These are phyloP conservation scores for Flaveria linearis DNA, from an alignment of 129 eudicot species.

Conservation along the genomic window DNA sequence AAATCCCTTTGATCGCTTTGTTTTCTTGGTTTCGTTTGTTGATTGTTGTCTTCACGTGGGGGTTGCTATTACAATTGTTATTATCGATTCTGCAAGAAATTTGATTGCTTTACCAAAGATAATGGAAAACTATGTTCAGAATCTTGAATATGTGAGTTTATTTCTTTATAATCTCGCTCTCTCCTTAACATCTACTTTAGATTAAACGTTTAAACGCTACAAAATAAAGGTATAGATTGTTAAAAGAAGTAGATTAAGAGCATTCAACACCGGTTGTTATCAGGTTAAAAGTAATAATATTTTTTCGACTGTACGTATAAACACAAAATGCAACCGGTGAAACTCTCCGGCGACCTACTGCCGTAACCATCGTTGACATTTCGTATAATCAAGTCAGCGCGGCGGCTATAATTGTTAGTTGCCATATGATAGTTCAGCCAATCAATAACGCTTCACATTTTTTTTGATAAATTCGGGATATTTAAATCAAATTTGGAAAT, in stretches of 20 bases:
- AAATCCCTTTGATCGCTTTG: neutral
- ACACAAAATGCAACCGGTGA: neutral
- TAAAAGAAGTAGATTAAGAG: too few relatives aligned
- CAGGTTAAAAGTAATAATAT: neutral
- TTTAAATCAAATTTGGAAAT: neutral
- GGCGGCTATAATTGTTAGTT: neutral
- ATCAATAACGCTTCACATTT: neutral
- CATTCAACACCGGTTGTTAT: too few relatives aligned
- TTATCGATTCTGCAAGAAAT: too few relatives aligned
- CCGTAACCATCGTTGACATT: slow-evolving; percentile 3
- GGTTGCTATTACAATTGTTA: neutral
- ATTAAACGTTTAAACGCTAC: too few relatives aligned
- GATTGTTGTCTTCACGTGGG: neutral
- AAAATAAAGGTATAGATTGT: too few relatives aligned
- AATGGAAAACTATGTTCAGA: neutral
- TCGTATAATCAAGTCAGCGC: neutral
- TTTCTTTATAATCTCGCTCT: neutral
- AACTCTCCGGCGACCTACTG: neutral
- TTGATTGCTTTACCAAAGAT: neutral
- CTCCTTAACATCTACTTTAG: neutral
- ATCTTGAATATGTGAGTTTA: neutral
- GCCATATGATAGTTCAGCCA: neutral
- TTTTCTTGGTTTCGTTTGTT: neutral
- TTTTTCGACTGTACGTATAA: neutral
- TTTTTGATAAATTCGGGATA: neutral